Base-by-base conservation (phyloP, 345 rosid genomes). In the Gossypium raimondii region DNA sequence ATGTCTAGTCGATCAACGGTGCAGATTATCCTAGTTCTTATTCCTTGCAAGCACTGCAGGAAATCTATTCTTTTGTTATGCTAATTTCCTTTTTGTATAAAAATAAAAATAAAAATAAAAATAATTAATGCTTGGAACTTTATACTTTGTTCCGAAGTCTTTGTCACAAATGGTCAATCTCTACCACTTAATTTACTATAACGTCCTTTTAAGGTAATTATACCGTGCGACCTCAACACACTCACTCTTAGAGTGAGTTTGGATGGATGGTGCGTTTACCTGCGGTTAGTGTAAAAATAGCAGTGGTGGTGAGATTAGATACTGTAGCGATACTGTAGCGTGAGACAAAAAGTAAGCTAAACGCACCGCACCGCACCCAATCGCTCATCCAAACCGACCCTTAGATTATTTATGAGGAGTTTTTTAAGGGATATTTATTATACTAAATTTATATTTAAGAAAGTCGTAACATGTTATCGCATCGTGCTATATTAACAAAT, bases 81-180 rank as follows among this genome's bases (percentile, higher is more conserved):
- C 57, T 17, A 53, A 7, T 53, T 17, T 53, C 57, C n/a, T 53
- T 16, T 16, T 53, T n/a, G 41, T 34, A 51, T 53, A 17, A 6
- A 17, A 53, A 17, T 16, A 53, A 16, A 17, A 52, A 17, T 16
- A 53, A 16, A 17, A 52, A 29, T 29, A 29, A 29, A 3, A 29
- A 34, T 34, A 4, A 34, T 34, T 34, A 34, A 18, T 16, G 57
- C 57, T 53, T 53, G 57, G 8, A 53, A 53, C 57, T 1, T 55
- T 71, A 4, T 34, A 38, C 74, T 66, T 75, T 22, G 70, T n/a
- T 50, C 62, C 57, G 12, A 44, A 72, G 72, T 13, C 68, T 27
- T 24, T 22, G 24, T 13, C 44, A 12, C 11, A 10, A 72, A 57
- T 66, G 17, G 67, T 60, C 50, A 18, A 24, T 24, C 25, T 0